A percentile compares a stretch with the other conserved stretches of the same genome.
Conservation (phyloP, 495 filamentous ascomycete genomes). For the Penicillium crystallinum region DNA sequence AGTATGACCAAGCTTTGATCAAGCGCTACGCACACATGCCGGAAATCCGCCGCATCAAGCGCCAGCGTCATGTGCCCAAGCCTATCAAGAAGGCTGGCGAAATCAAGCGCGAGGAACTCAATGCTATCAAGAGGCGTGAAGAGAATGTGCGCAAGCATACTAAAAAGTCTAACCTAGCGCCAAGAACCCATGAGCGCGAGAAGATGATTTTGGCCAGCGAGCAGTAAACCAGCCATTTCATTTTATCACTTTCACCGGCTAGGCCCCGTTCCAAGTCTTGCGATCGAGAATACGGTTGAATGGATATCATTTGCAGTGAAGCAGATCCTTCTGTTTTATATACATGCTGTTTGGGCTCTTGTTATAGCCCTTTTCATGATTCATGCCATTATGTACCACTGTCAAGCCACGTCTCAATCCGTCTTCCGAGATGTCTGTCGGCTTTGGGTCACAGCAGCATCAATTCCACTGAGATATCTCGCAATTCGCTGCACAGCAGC, state of each 20-base stretch:
- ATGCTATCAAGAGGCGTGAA: constrained; percentile 77
- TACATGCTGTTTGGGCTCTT: neutral
- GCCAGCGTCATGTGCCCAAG: constrained; percentile 89
- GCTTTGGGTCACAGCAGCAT: constrained; percentile 56
- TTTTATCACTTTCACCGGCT: constrained; percentile 1
- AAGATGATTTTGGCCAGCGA: constrained; percentile 82
- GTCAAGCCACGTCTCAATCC: constrained; percentile 2
- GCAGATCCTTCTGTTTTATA: neutral
- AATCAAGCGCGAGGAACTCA: constrained; percentile 90
- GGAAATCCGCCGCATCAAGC: constrained; percentile 82
- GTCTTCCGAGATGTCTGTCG: constrained; percentile 1
- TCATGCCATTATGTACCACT: constrained; percentile 1
- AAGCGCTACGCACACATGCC: constrained; percentile 92
- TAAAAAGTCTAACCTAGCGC: constrained; percentile 63
- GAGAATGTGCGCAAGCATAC: constrained; percentile 94
- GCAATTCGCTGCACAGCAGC: constrained; percentile 62
- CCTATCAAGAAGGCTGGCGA: constrained; percentile 94
- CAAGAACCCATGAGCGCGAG: constrained; percentile 79
- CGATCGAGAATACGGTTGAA: neutral
- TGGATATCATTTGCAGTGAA: constrained; percentile 1
- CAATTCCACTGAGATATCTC: constrained; percentile 67
- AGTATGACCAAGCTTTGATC: constrained; percentile 83
- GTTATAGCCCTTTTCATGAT: neutral
- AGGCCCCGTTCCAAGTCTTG: neutral
- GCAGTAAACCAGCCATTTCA: constrained; percentile 42